Base-by-base conservation (phyloP, 331 rosid species). In the Arachis monticola region DNA sequence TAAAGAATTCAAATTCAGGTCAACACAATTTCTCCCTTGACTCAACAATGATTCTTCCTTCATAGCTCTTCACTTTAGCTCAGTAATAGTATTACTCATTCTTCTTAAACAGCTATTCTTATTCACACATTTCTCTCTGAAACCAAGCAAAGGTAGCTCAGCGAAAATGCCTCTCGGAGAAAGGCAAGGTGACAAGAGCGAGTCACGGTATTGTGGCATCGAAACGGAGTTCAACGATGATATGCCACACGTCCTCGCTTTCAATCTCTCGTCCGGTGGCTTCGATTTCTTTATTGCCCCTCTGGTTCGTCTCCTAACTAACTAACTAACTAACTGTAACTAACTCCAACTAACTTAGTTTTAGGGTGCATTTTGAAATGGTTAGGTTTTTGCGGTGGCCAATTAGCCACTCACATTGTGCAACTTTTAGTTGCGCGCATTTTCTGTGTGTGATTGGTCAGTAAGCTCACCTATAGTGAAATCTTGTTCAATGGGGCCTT, bases 151-250 rank as follows among this genome's bases (percentile, higher is more conserved):
- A 46, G 9, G 2, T 41, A 76, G 13, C 60, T 50, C 8, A 11
- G 44, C 17, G 60, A 74, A 89, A 84, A 91, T 89, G 96, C 95
- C 96, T 57, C 86, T 91, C 1, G 94, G 92, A 30, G 91, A 91
- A 64, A 83, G 92, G 30, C 0, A 45, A 3, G 87, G 88, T 3
- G 87, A 89, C 56, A 87, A 85, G 83, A 75, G 90, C 85, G 86
- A 88, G 46, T 87, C 92, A 40, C 89, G 90, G 7, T 89, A 78
- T 70, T 83, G 91, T 17, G 95, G 93, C 7, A 78, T 91, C 0
- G 92, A 81, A 81, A 78, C 91, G 0, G 86, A 80, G 45, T 88
- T 91, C 85, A 72, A 59, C 81, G 93, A 88, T 85, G 97, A 89
- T 77, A 62, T 91, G 84, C 87, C 92, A 13, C 82, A 77, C 10